Evolutionary conservation across 805 yeast species (phyloP).

Genomic region (Hagleromyces aurorensis): DNA sequence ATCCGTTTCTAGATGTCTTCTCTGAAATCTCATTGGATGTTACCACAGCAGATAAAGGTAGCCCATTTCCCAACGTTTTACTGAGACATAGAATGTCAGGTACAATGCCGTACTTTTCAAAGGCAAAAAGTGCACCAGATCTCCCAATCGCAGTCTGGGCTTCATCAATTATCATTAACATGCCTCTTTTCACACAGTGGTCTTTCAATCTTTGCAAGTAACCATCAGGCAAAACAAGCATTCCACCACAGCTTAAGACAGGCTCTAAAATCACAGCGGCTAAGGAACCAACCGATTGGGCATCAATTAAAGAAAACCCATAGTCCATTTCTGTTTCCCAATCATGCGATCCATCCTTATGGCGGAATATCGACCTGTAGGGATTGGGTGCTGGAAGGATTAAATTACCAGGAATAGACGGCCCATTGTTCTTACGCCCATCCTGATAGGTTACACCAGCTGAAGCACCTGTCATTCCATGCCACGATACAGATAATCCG

Average conservation of each 20-base stretch:
- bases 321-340: slow-evolving; percentile 26
- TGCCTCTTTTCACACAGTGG: slow-evolving; percentile 34
- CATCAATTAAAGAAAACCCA: slow-evolving; percentile 24
- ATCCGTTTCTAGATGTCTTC: slow-evolving; percentile 18
- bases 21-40: slow-evolving; percentile 19
- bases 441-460: slow-evolving; percentile 22
- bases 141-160: slow-evolving; percentile 52
- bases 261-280: slow-evolving; percentile 47
- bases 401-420: slow-evolving; percentile 23
- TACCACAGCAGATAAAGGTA: slow-evolving; percentile 29
- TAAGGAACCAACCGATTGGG: slow-evolving; percentile 33
- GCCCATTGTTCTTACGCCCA: slow-evolving; percentile 26
- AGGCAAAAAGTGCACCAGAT: slow-evolving; percentile 40
- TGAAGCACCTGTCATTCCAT: slow-evolving; percentile 28
- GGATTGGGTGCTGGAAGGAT: slow-evolving; percentile 25
- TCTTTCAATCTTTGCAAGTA: slow-evolving; percentile 21
- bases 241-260: slow-evolving; percentile 47
- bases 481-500: slow-evolving; percentile 26
- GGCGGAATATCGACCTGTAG: slow-evolving; percentile 23
- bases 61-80: slow-evolving; percentile 31
- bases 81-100: slow-evolving; percentile 30
- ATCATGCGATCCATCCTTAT: slow-evolving; percentile 24
- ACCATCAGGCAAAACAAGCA: slow-evolving; percentile 36
- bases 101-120: slow-evolving; percentile 25
- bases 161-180: slow-evolving; percentile 46